Percentiles rank a stretch among this genome's conserved stretches.
Conservation (phyloP, 2,329 filamentous ascomycete genomes). For the Aspergillus pseudoviridinutans region DNA sequence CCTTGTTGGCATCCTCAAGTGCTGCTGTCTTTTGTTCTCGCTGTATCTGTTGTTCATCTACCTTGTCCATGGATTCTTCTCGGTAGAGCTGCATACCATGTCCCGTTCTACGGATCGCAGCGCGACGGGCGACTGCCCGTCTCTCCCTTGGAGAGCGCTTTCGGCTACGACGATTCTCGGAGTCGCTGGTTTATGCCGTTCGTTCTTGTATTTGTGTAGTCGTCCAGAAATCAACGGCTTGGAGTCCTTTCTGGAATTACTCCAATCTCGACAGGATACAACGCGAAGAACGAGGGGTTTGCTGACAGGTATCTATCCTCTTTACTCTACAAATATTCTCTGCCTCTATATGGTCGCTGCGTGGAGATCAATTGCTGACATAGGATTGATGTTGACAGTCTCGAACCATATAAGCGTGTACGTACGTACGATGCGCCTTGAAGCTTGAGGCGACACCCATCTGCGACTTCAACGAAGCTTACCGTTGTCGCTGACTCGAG, state of each 20-base stretch:
- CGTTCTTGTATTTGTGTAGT: slow-evolving; percentile 72
- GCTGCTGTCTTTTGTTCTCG: not conserved
- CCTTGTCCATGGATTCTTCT: slow-evolving; percentile 19
- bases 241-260: slow-evolving; percentile 66
- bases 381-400: slow-evolving; percentile 48
- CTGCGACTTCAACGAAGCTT: slow-evolving; percentile 20
- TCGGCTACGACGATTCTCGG: slow-evolving; percentile 73
- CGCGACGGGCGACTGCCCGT: slow-evolving; percentile 42
- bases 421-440: slow-evolving; percentile 43
- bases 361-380: not conserved
- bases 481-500: slow-evolving; percentile 22
- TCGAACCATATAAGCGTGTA: slow-evolving; percentile 89
- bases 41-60: slow-evolving; percentile 5
- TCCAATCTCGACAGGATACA: slow-evolving; percentile 69
- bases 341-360: not conserved
- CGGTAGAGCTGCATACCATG: slow-evolving; percentile 18
- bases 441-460: slow-evolving; percentile 12
- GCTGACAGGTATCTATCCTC: slow-evolving; percentile 65
- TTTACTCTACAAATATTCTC: not conserved
- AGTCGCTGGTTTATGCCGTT: slow-evolving; percentile 65
- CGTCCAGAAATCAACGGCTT: slow-evolving; percentile 72
- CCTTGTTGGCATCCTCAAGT: slow-evolving; percentile 1
- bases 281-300: slow-evolving; percentile 68
- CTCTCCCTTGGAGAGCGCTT: slow-evolving; percentile 60
- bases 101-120: slow-evolving; percentile 36